phyloP scores from a whole-genome alignment of 257 asterid genomes.

The Solanum appendiculatum region DNA sequence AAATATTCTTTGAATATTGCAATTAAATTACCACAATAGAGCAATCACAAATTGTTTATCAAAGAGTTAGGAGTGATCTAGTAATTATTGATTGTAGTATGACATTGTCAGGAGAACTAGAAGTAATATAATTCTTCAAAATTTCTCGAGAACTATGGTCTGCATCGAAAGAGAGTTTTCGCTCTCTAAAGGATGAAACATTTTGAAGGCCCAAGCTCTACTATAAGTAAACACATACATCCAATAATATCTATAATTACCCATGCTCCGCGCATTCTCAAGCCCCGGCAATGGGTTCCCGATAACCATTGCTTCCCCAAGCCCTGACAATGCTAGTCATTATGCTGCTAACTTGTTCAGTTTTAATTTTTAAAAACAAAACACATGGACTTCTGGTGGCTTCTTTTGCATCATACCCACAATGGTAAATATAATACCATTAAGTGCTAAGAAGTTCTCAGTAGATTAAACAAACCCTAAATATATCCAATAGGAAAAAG shows the following conservation, averaged over 20 bases:
- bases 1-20: background rate
- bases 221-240: background rate
- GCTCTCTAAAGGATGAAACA: background rate
- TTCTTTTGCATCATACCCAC: background rate
- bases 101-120: background rate
- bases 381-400: background rate
- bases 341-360: background rate
- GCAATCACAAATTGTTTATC: background rate
- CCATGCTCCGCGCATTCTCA: background rate
- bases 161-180: background rate
- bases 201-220: background rate
- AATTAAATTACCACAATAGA: background rate
- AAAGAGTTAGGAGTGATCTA: background rate
- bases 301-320: background rate
- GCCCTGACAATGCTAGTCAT: background rate
- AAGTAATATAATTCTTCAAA: background rate
- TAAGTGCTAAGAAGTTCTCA: background rate
- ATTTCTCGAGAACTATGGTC: background rate
- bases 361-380: background rate
- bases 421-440: background rate
- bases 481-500: background rate
- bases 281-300: background rate
- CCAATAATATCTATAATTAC: background rate
- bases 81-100: background rate
- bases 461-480: background rate